Conservation (phyloP, 2,329 filamentous ascomycete genomes). For the Ramichloridium luteum region DNA sequence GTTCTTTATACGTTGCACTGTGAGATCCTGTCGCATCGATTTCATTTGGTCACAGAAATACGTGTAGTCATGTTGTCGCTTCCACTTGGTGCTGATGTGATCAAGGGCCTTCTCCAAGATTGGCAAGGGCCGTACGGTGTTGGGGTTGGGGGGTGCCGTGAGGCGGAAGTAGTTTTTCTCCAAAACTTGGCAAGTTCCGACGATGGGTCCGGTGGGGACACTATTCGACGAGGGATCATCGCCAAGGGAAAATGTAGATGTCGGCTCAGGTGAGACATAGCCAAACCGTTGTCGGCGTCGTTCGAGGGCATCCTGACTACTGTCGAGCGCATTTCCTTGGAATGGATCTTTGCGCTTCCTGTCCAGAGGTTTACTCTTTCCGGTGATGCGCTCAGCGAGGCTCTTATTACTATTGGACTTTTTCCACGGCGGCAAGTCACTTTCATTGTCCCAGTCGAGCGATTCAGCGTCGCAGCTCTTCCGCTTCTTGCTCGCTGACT, state of each 20-base stretch:
- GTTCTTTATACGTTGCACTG: slow-evolving; percentile 92
- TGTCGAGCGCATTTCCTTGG: slow-evolving; percentile 30
- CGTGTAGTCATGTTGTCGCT: slow-evolving; percentile 79
- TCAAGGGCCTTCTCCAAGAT: slow-evolving; percentile 77
- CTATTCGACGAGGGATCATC: slow-evolving; percentile 38
- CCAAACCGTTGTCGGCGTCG: slow-evolving; percentile 78
- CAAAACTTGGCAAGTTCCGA: slow-evolving; percentile 70
- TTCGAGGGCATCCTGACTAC: slow-evolving; percentile 67
- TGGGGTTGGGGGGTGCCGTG: slow-evolving; percentile 77
- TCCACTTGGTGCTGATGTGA: slow-evolving; percentile 88
- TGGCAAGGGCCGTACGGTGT: slow-evolving; percentile 71
- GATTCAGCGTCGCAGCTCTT: slow-evolving; percentile 59
- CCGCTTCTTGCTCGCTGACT: slow-evolving; percentile 54
- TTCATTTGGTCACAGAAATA: slow-evolving; percentile 99
- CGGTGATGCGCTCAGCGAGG: slow-evolving; percentile 64
- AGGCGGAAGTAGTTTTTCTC: slow-evolving; percentile 94
- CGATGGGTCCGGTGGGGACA: slow-evolving; percentile 52
- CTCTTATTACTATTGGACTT: slow-evolving; percentile 48
- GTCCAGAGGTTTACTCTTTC: slow-evolving; percentile 37
- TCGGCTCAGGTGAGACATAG: slow-evolving; percentile 39
- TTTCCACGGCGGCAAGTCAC: slow-evolving; percentile 57
- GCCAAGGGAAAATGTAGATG: slow-evolving; percentile 30
- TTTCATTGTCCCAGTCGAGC: slow-evolving; percentile 38
- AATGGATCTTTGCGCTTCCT: slow-evolving; percentile 26
- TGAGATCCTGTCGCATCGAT: slow-evolving; percentile 92